Conservation (phyloP, 495 filamentous ascomycete genomes). For the Tuber microsphaerosporum region DNA sequence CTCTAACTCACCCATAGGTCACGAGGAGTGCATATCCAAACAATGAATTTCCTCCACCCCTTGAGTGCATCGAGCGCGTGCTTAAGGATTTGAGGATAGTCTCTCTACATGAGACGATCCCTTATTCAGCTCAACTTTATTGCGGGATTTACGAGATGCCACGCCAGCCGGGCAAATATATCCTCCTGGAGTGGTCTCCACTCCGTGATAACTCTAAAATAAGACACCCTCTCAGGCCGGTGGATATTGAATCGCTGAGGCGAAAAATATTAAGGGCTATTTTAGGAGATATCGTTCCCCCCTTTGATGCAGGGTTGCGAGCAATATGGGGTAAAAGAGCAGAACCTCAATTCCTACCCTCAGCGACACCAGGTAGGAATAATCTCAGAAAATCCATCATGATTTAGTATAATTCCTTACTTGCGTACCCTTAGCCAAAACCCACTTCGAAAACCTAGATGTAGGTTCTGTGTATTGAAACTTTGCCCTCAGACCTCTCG, state of each 20-base stretch:
- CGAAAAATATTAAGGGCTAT: neutral
- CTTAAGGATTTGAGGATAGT: constrained; percentile 8
- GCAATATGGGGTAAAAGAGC: neutral
- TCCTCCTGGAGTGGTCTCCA: constrained; percentile 11
- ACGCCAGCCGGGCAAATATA: neutral
- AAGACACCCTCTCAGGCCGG: neutral
- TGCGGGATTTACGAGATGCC: constrained; percentile 15
- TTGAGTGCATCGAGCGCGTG: constrained; percentile 8
- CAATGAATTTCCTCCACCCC: neutral
- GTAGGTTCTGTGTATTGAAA: neutral
- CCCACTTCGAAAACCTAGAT: neutral
- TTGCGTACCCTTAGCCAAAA: neutral
- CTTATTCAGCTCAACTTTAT: constrained; percentile 7
- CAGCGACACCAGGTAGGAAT: neutral
- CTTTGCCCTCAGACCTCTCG: neutral
- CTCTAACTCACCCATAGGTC: neutral
- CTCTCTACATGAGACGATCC: neutral
- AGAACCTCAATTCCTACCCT: neutral
- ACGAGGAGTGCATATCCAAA: neutral
- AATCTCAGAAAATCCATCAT: neutral
- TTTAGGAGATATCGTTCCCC: neutral
- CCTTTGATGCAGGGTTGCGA: neutral
- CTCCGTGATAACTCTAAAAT: neutral
- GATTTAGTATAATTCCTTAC: neutral
- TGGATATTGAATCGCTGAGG: neutral